Percentiles rank a stretch among this genome's conserved stretches.
Evolutionary conservation across 1,284 basidiomycete genomes (phyloP).

Genomic region (Anthracocystis walkeri): DNA sequence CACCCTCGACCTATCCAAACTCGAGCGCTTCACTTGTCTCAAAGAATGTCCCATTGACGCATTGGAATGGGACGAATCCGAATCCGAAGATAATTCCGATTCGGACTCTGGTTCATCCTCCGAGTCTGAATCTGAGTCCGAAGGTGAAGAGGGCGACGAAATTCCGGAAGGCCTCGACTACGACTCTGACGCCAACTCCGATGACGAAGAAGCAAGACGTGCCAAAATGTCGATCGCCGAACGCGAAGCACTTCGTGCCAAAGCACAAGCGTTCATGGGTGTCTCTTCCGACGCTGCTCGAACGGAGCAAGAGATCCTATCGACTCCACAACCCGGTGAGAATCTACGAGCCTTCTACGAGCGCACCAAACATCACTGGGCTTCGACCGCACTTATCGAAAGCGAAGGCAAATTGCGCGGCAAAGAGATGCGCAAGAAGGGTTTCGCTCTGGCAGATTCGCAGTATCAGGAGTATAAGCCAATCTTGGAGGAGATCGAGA

Average conservation of each 20-base stretch:
- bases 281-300: conserved; percentile 77
- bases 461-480: conserved; percentile 67
- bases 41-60: conserved; percentile 66
- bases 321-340: conserved; percentile 89
- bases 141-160: conserved; percentile 57
- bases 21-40: conserved; percentile 65
- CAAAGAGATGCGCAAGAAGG: conserved; percentile 82
- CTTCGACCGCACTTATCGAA: conserved; percentile 76
- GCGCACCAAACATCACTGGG: conserved; percentile 79
- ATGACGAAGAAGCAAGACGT: conserved; percentile 32
- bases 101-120: conserved; percentile 35
- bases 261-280: conserved; percentile 80
- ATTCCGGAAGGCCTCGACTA: conserved; percentile 57
- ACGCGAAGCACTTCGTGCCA: conserved; percentile 74
- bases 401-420: conserved; percentile 77
- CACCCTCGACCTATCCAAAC: conserved; percentile 66
- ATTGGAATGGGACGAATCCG: conserved; percentile 67
- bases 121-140: conserved; percentile 40
- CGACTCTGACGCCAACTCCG: conserved; percentile 36
- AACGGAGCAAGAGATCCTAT: conserved; percentile 80
- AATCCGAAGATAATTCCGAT: conserved; percentile 53
- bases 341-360: conserved; percentile 86
- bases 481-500: conserved; percentile 75
- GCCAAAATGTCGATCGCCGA: conserved; percentile 47
- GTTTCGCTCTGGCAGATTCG: conserved; percentile 64